phyloP scores from a whole-genome alignment of 2,329 filamentous ascomycete species.

The Coniella vitis region DNA sequence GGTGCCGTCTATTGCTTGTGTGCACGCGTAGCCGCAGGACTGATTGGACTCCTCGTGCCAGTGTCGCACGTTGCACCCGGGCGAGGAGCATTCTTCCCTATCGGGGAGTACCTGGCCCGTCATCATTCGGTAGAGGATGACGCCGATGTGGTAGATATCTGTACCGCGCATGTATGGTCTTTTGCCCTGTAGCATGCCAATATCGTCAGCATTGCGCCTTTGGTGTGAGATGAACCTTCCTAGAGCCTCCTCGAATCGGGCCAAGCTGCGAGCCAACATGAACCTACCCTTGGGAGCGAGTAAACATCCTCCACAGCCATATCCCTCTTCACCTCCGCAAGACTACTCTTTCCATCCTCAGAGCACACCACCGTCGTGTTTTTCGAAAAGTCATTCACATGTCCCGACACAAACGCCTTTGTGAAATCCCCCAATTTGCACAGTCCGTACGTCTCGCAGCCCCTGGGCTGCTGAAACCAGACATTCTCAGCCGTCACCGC shows the following conservation, averaged over 20 bases:
- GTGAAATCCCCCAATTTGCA: conserved; percentile 48
- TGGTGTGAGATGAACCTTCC: background rate
- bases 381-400: conserved; percentile 19
- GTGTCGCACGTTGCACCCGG: conserved; percentile 23
- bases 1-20: too few relatives aligned
- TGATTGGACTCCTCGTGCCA: background rate
- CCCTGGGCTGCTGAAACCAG: conserved; percentile 41
- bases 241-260: too few relatives aligned
- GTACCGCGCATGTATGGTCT: conserved; percentile 30
- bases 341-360: conserved; percentile 7
- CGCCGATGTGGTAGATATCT: conserved; percentile 33
- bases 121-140: conserved; percentile 37
- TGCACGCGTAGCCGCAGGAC: background rate
- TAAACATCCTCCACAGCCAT: conserved; percentile 16
- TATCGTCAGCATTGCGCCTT: background rate
- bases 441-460: conserved; percentile 42
- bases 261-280: too few relatives aligned
- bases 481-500: conserved; percentile 41
- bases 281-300: conserved; percentile 4
- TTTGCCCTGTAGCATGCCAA: conserved; percentile 18
- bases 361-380: conserved; percentile 20
- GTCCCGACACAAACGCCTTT: conserved; percentile 33
- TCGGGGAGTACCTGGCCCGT: conserved; percentile 22
- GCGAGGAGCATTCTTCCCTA: conserved; percentile 23
- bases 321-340: conserved; percentile 18